phyloP scores from a whole-genome alignment of 371 early-diverging fungal genomes.

The Lichtheimia ramosa region DNA sequence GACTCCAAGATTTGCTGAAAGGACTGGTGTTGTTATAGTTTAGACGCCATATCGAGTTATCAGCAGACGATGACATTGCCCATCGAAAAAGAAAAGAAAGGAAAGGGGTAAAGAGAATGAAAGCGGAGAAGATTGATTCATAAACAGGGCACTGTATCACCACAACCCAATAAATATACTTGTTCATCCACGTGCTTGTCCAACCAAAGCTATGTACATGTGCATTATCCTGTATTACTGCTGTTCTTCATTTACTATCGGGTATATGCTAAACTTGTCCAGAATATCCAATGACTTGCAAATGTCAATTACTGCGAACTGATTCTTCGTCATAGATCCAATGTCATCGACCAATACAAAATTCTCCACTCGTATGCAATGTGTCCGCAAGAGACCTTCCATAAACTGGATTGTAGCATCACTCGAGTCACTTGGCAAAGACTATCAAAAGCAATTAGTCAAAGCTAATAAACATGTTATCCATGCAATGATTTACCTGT shows the following conservation, averaged over 20 bases:
- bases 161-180: no score
- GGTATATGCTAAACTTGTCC: background rate
- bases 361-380: background rate
- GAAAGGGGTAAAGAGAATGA: no score
- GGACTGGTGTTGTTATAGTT: no score
- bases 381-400: background rate
- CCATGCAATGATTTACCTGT: no score
- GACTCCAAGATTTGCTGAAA: no score
- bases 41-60: no score
- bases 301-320: background rate
- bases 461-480: background rate
- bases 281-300: background rate
- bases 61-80: no score
- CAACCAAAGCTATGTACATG: no score
- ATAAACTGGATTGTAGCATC: background rate
- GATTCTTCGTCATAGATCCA: background rate
- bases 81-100: no score
- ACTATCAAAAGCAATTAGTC: background rate
- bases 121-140: no score
- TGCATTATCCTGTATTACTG: background rate
- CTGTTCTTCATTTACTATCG: background rate
- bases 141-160: no score
- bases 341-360: conserved; percentile 28
- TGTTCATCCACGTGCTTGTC: no score
- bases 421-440: background rate